phyloP scores from a whole-genome alignment of 495 filamentous ascomycete genomes.

The Daldinia caldariorum region DNA sequence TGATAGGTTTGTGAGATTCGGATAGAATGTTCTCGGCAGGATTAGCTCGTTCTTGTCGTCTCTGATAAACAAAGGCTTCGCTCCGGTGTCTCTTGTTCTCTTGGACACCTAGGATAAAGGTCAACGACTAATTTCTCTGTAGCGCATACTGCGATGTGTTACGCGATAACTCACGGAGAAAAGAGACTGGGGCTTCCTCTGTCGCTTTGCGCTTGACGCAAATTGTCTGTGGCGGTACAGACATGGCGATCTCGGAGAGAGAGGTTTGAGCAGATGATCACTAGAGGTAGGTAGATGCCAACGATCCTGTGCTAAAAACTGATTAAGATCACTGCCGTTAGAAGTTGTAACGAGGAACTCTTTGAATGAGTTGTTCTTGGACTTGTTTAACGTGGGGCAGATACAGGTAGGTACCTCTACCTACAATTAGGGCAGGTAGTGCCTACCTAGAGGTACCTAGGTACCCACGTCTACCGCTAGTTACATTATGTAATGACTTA shows the following conservation, averaged over 20 bases:
- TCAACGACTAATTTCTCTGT: conserved; percentile 40
- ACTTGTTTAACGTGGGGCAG: conserved; percentile 18
- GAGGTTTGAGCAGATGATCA: background rate
- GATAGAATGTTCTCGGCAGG: conserved; percentile 36
- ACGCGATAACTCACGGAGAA: conserved; percentile 57
- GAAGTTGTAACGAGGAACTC: background rate
- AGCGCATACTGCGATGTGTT: background rate
- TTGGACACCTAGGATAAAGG: conserved; percentile 38
- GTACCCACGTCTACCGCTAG: too few species aligned
- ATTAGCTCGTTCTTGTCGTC: conserved; percentile 43
- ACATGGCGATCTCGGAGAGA: conserved; percentile 47
- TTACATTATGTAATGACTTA: too few species aligned
- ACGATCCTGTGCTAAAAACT: background rate
- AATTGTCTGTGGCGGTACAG: conserved; percentile 62
- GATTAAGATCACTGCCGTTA: background rate
- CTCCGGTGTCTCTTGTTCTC: conserved; percentile 56
- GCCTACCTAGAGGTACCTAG: too few species aligned
- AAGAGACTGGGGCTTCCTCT: conserved; percentile 62
- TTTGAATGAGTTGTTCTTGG: conserved; percentile 12
- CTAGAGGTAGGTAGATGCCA: background rate
- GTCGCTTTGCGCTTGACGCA: conserved; percentile 65
- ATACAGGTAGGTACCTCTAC: too few species aligned
- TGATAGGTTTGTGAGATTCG: conserved; percentile 35
- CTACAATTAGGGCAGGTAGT: background rate
- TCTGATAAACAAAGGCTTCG: conserved; percentile 56